phyloP scores from a whole-genome alignment of 2,329 filamentous ascomycete genomes.

The Dichotomopilus funicola region DNA sequence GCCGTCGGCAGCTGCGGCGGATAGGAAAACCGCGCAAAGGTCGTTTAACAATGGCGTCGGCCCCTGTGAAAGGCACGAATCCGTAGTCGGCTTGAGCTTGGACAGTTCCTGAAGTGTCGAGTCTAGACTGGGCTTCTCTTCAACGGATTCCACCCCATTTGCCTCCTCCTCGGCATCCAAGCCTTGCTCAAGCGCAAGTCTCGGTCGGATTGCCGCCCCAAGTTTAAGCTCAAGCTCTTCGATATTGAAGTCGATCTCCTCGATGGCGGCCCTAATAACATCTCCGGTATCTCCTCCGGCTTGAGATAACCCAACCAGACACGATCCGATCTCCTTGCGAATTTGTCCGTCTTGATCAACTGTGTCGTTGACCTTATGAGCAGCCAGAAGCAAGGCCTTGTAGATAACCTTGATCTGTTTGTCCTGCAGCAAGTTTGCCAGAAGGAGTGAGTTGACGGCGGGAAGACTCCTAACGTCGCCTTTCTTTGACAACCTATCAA shows the following conservation, averaged over 20 bases:
- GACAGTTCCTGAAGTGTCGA: constrained; percentile 35
- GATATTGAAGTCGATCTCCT: constrained; percentile 63
- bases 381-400: constrained; percentile 56
- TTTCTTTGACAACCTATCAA: constrained; percentile 56
- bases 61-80: constrained; percentile 47
- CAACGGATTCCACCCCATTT: constrained; percentile 25
- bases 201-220: constrained; percentile 60
- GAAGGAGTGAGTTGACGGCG: constrained; percentile 55
- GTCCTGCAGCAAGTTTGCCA: constrained; percentile 53
- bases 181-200: constrained; percentile 42
- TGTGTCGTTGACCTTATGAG: constrained; percentile 50
- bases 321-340: constrained; percentile 58
- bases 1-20: constrained; percentile 41
- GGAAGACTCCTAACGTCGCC: constrained; percentile 51
- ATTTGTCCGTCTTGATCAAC: constrained; percentile 49
- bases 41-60: constrained; percentile 50
- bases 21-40: constrained; percentile 53
- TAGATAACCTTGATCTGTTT: constrained; percentile 59
- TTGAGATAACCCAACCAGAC: constrained; percentile 61
- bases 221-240: constrained; percentile 69
- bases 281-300: constrained; percentile 51
- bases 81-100: constrained; percentile 23
- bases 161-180: constrained; percentile 45
- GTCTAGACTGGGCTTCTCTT: constrained; percentile 34
- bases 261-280: constrained; percentile 60